phyloP scores from a whole-genome alignment of 2,329 filamentous ascomycete species.

The Ophiostoma piceae region DNA sequence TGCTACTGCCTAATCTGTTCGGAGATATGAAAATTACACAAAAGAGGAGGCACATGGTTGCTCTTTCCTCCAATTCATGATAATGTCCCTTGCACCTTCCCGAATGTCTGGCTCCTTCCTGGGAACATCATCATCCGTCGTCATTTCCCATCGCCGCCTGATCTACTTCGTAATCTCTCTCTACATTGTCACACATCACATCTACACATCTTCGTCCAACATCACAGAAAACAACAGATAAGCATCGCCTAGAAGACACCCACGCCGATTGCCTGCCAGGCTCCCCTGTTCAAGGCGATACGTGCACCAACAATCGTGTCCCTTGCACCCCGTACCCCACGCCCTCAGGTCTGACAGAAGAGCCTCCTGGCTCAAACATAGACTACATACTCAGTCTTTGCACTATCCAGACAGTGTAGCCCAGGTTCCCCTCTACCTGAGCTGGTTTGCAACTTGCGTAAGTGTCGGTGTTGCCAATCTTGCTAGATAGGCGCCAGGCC shows the following conservation, averaged over 20 bases:
- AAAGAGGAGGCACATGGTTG: neutral
- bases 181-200: neutral
- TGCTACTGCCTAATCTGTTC: neutral
- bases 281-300: neutral
- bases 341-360: neutral
- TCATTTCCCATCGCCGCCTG: neutral
- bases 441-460: neutral
- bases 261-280: neutral
- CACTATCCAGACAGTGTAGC: neutral
- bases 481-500: constrained; percentile 1
- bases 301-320: neutral
- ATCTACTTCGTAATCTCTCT: neutral
- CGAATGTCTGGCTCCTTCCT: neutral
- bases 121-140: neutral
- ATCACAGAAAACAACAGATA: neutral
- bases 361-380: constrained; percentile 4
- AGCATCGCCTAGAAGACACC: neutral
- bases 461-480: neutral
- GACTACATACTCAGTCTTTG: neutral
- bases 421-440: neutral
- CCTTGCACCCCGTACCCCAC: neutral
- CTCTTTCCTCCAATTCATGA: neutral
- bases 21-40: neutral
- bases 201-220: neutral
- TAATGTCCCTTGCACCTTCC: neutral